Conservation (phyloP, 768 basidiomycete species). For the Tephrocybe sp. region DNA sequence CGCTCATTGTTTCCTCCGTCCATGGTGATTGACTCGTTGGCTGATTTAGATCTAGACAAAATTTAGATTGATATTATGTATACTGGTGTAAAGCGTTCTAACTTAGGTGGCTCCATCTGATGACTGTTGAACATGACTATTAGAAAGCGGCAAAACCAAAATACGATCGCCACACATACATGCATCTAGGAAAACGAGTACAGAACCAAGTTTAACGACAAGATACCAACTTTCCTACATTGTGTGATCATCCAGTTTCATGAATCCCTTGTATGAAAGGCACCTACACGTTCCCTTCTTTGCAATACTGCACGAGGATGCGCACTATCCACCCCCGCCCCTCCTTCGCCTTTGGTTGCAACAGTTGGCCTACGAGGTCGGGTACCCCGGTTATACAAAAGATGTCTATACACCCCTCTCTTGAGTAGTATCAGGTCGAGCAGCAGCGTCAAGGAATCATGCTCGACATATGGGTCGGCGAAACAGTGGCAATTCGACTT, state of each 20-base stretch:
- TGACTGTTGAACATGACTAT: slow-evolving; percentile 45
- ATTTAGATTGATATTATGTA: background rate
- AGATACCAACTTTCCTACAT: slow-evolving; percentile 61
- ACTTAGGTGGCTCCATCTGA: slow-evolving; percentile 78
- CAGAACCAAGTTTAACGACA: slow-evolving; percentile 57
- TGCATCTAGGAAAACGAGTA: slow-evolving; percentile 65
- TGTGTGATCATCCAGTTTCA: background rate
- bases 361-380: slow-evolving; percentile 51
- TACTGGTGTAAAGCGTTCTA: slow-evolving; percentile 20
- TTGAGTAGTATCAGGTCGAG: slow-evolving; percentile 84
- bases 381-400: slow-evolving; percentile 77
- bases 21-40: slow-evolving; percentile 43
- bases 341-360: slow-evolving; percentile 13
- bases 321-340: background rate
- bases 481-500: slow-evolving; percentile 64
- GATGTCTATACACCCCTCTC: slow-evolving; percentile 76
- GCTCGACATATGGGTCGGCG: slow-evolving; percentile 87
- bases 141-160: background rate
- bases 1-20: slow-evolving; percentile 47
- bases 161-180: slow-evolving; percentile 56
- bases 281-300: slow-evolving; percentile 6
- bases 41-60: slow-evolving; percentile 37
- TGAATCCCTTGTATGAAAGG: background rate
- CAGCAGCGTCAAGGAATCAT: slow-evolving; percentile 69
- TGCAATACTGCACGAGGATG: background rate